Base-by-base conservation (phyloP, 805 yeast genomes). In the Jamesozyma piceae region DNA sequence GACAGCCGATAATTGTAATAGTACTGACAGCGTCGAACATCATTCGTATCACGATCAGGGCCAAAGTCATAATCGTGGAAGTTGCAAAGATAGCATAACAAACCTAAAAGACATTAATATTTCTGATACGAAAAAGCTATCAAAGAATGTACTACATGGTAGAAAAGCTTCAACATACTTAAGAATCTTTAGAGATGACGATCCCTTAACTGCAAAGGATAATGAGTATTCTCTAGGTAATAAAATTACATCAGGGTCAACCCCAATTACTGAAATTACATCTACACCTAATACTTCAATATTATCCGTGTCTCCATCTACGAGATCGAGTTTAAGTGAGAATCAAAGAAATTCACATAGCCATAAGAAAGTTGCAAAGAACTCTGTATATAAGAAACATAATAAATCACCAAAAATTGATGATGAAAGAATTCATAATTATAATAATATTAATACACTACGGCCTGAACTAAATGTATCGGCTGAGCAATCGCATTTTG, bases 91-190 rank as follows among this genome's bases (percentile, higher is more conserved):
- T 21, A 33, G n/a, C 19, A 20, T 42, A 20, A 45, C 46, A 22
- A 50, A 55, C 22, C 41, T 58, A 37, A 49, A 52, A 38, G 63
- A 58, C 42, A 37, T 57, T 22, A 58, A 55, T 35, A 44, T 49
- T 4, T 48, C 56, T 3, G 62, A 58, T 30, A 47, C 46, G 26
- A 53, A 49, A 37, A 45, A 47, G 30, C 19, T 44, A 28, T 42
- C 51, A 6, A 24, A 11, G 10, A 43, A 54, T 10, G 55, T 61
- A 17, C 38, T 61, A 20, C 58, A 55, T 46, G 65, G 67, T 10
- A 55, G 66, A 46, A 60, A 58, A 36, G 65, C 65, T 2, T 60
- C 64, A 38, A 58, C 62, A 1, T 58, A 55, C 46, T 37, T 62
- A 24, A 49, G 65, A 31, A 58, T 62, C 29, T 63, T 63, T 41